A percentile compares a stretch with the other conserved stretches of the same genome.
These are phyloP conservation scores for Mycena latifolia DNA, from an alignment of 768 basidiomycete genomes.

Conservation along the genomic window DNA sequence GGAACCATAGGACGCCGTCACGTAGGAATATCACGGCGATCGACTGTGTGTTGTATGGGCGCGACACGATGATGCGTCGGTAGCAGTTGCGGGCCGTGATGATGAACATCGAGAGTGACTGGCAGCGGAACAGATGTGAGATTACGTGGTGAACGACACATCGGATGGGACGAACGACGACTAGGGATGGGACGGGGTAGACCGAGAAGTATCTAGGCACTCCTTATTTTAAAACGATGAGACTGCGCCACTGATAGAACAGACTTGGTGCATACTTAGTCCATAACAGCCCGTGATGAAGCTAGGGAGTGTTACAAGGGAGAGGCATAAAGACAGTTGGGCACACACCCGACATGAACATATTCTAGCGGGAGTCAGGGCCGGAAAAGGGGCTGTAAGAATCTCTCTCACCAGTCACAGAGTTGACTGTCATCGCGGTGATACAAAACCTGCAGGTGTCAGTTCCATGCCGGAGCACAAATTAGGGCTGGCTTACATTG, in stretches of 20 bases:
- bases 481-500: neutral
- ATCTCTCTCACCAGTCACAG: neutral
- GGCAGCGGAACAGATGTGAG: neutral
- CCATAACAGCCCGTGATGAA: slow-evolving; percentile 5
- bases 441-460: neutral
- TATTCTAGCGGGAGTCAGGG: neutral
- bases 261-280: neutral
- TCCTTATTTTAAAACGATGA: too few species aligned
- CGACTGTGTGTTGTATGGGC: slow-evolving; percentile 7
- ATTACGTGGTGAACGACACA: neutral
- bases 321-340: neutral
- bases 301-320: neutral
- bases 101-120: slow-evolving; percentile 16
- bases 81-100: slow-evolving; percentile 9
- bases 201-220: neutral
- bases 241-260: neutral
- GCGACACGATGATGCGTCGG: slow-evolving; percentile 13
- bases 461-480: neutral
- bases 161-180: neutral
- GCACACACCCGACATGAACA: slow-evolving; percentile 7
- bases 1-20: slow-evolving; percentile 18
- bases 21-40: slow-evolving; percentile 15
- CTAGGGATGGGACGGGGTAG: neutral
- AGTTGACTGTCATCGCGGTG: neutral
- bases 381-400: neutral